A percentile compares a stretch with the other conserved stretches of the same genome.
Conservation (phyloP, 2,329 filamentous ascomycete genomes). For the Cladosporium sp. region DNA sequence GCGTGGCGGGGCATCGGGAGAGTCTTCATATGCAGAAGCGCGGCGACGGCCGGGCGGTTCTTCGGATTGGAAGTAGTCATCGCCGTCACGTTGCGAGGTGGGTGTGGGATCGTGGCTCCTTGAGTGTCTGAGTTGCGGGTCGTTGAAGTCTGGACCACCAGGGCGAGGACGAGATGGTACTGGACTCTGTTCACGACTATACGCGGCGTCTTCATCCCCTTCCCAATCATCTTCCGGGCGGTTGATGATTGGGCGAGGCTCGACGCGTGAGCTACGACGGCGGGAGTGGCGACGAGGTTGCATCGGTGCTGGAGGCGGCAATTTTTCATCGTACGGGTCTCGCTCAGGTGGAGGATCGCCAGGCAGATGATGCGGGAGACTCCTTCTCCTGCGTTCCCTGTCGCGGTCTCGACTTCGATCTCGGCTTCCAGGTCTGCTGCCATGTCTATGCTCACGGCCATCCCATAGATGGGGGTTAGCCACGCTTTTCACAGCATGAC, state of each 20-base stretch:
- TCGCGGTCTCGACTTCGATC: conserved; percentile 20
- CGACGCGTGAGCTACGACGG: conserved; percentile 5
- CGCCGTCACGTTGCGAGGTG: conserved; percentile 29
- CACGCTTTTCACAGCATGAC: conserved; percentile 32
- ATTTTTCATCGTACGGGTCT: conserved; percentile 7
- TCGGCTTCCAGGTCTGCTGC: conserved; percentile 22
- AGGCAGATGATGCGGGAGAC: conserved; percentile 17
- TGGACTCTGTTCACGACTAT: conserved; percentile 14
- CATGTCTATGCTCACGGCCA: conserved; percentile 16
- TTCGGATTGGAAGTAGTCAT: conserved; percentile 15
- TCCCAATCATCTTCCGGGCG: conserved; percentile 8
- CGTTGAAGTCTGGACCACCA: conserved; percentile 22
- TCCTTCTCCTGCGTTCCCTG: conserved; percentile 18
- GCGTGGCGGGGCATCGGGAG: conserved; percentile 19
- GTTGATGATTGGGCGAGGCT: conserved; percentile 3
- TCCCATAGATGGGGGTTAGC: conserved; percentile 35
- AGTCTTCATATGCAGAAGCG: conserved; percentile 17
- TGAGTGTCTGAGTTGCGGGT: conserved; percentile 36
- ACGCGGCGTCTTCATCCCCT: not conserved
- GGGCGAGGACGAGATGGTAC: conserved; percentile 12
- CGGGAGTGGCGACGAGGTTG: conserved; percentile 5
- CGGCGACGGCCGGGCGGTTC: conserved; percentile 15
- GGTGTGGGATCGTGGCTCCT: conserved; percentile 39
- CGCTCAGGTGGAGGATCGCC: conserved; percentile 6
- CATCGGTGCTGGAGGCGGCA: conserved; percentile 4